phyloP scores from a whole-genome alignment of 306 rosid genomes.

The peach (Prunus persica) region DNA sequence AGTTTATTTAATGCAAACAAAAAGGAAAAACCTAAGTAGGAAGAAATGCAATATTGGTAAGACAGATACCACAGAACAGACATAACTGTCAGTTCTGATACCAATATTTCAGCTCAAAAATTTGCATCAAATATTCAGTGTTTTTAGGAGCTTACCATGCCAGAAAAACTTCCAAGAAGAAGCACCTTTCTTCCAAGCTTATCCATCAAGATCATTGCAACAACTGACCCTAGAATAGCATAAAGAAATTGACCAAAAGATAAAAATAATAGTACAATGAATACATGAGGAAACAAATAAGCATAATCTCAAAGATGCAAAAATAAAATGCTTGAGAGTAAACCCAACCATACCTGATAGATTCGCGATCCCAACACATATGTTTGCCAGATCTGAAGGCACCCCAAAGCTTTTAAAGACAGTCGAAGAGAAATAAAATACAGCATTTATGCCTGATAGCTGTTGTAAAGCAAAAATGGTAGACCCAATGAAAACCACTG shows the following conservation, averaged over 20 bases:
- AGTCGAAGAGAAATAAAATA: conserved; percentile 80
- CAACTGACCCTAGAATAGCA: conserved; percentile 55
- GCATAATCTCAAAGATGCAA: conserved; percentile 7
- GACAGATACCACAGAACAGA: conserved; percentile 2
- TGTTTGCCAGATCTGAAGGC: conserved; percentile 67
- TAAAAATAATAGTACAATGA: background rate
- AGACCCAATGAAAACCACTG: conserved; percentile 87
- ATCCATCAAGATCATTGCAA: conserved; percentile 83
- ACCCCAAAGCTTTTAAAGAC: conserved; percentile 73
- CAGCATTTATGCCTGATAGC: conserved; percentile 87
- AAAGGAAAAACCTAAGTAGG: background rate
- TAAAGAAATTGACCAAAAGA: background rate
- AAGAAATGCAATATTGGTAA: background rate
- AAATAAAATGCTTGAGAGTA: conserved; percentile 7
- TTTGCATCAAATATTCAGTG: background rate
- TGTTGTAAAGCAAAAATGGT: conserved; percentile 85
- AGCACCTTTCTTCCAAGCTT: conserved; percentile 81
- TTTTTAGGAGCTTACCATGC: conserved; percentile 61
- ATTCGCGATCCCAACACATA: conserved; percentile 66
- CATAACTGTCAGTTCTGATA: too few species aligned
- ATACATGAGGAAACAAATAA: conserved; percentile 22
- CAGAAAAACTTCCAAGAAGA: conserved; percentile 76
- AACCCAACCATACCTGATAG: conserved; percentile 48
- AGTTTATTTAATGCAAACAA: background rate
- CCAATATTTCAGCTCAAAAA: conserved; percentile 11